Evolutionary conservation across 768 basidiomycete species (phyloP), one percentile per base, ranked within the genome.

Genomic region (Pluteus cervinus): DNA sequence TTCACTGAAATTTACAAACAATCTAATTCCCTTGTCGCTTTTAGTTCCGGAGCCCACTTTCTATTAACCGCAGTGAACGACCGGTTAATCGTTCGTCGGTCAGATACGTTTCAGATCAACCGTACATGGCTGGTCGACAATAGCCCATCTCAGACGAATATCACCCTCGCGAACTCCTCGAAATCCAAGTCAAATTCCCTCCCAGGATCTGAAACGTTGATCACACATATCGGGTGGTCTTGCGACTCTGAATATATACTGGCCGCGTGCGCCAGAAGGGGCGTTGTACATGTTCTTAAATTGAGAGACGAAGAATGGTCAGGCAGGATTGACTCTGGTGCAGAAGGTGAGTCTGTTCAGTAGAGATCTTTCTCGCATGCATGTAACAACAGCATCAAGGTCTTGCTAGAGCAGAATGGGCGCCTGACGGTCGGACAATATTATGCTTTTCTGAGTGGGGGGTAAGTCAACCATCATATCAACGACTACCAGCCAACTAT

Each of bases 371-470:
- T 11, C n/a, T 24, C 22, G 4, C 16, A 20, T 3, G 7, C 1
- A 24, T 5, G 25, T n/a, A 7, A 35, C 34, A 23, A 32, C 39
- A 47, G 12, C 31, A 37, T 44, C 14, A 26, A 68, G 83, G 92
- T 8, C 74, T 96, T 33, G 73, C 80, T 14, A 87, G 78, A 52
- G 87, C 83, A 12, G 88, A 93, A 52, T 97, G 92, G 92, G 86
- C 85, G 0, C 86, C 84, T 2, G 86, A 85, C 52, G 89, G 89
- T 11, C 71, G 86, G 24, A 79, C 76, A 11, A 66, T 96, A 4
- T 61, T 96, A 21, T 93, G 87, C 51, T 97, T 92, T 60, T 92
- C 89, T 3, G 86, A 92, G 49, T 88, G 88, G 84, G 88, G 86
- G 49, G 92, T 93, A 63, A 67, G 91, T 75, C 15, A 14, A 21